Evolutionary conservation across 768 basidiomycete genomes (phyloP).

Genomic region (Bullera alba): DNA sequence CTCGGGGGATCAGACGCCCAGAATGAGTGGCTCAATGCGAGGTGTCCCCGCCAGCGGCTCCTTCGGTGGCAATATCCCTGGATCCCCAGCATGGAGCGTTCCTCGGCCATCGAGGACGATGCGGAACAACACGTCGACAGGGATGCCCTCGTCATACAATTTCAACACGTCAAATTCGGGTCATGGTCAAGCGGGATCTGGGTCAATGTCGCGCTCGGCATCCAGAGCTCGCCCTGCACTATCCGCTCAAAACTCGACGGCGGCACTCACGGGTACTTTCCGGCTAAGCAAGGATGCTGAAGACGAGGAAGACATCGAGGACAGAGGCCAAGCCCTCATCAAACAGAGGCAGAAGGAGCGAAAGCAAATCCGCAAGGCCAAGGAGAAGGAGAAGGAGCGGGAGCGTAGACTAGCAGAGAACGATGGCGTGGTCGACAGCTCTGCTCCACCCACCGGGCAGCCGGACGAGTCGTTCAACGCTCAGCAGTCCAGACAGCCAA

Average conservation of each 20-base stretch:
- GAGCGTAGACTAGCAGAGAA: conserved; percentile 14
- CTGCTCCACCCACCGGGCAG: conserved; percentile 13
- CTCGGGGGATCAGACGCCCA: conserved; percentile 9
- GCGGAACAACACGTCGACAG: conserved; percentile 18
- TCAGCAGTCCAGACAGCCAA: conserved; percentile 11
- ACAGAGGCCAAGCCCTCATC: conserved; percentile 49
- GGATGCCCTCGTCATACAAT: conserved; percentile 6
- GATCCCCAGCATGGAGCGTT: conserved; percentile 21
- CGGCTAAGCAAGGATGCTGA: conserved; percentile 15
- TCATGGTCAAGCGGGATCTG: conserved; percentile 4
- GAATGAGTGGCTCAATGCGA: conserved; percentile 6
- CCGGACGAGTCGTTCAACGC: conserved; percentile 12
- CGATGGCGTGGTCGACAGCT: conserved; percentile 11
- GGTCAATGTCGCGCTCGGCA: conserved; percentile 28
- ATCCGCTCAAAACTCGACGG: conserved; percentile 1
- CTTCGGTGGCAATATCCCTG: conserved; percentile 22
- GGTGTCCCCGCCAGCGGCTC: conserved; percentile 14
- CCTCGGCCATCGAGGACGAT: conserved; percentile 13
- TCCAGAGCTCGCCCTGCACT: conserved; percentile 27
- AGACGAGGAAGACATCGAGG: conserved; percentile 44
- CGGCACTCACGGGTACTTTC: conserved; percentile 3
- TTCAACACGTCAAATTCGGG: conserved; percentile 4
- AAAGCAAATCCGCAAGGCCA: conserved; percentile 25
- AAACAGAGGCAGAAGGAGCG: conserved; percentile 45
- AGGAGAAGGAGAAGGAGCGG: conserved; percentile 34